Evolutionary conservation across 2,329 filamentous ascomycete genomes (phyloP).

Genomic region (Xylariaceae sp.): DNA sequence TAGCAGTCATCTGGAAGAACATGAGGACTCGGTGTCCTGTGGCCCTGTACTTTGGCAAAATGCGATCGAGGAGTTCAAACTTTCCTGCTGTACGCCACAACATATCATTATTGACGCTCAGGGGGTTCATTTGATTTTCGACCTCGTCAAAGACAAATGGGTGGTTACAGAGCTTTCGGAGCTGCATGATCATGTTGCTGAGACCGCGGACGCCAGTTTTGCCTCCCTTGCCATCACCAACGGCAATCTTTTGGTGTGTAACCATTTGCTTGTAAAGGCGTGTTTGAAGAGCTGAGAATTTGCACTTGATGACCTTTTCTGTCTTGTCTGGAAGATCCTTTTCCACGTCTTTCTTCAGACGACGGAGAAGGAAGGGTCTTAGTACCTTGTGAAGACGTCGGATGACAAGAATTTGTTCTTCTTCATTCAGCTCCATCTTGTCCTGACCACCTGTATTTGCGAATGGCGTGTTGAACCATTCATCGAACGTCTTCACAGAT

Average conservation of each 20-base stretch:
- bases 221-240: slow-evolving; percentile 91
- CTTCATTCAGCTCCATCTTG: slow-evolving; percentile 98
- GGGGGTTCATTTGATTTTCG: slow-evolving; percentile 95
- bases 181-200: slow-evolving; percentile 99
- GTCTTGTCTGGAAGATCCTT: slow-evolving; percentile 99
- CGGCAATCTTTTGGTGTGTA: slow-evolving; percentile 87
- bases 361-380: slow-evolving; percentile 91
- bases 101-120: slow-evolving; percentile 80
- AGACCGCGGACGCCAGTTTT: slow-evolving; percentile 91
- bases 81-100: slow-evolving; percentile 96
- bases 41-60: slow-evolving; percentile 86
- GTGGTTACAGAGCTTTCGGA: slow-evolving; percentile 98
- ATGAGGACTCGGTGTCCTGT: slow-evolving; percentile 94
- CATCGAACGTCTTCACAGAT: slow-evolving; percentile 96
- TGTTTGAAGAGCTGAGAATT: slow-evolving; percentile 88
- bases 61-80: slow-evolving; percentile 88
- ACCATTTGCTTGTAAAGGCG: slow-evolving; percentile 97
- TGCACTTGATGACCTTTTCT: slow-evolving; percentile 98
- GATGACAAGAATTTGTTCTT: slow-evolving; percentile 98
- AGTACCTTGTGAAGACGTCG: slow-evolving; percentile 96
- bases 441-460: slow-evolving; percentile 97
- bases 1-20: slow-evolving; percentile 99
- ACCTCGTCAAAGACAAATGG: slow-evolving; percentile 98
- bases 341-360: slow-evolving; percentile 98
- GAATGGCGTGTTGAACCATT: slow-evolving; percentile 99